Evolutionary conservation across 179 eudicot genomes (phyloP).

Genomic region (Beta macrorhiza): DNA sequence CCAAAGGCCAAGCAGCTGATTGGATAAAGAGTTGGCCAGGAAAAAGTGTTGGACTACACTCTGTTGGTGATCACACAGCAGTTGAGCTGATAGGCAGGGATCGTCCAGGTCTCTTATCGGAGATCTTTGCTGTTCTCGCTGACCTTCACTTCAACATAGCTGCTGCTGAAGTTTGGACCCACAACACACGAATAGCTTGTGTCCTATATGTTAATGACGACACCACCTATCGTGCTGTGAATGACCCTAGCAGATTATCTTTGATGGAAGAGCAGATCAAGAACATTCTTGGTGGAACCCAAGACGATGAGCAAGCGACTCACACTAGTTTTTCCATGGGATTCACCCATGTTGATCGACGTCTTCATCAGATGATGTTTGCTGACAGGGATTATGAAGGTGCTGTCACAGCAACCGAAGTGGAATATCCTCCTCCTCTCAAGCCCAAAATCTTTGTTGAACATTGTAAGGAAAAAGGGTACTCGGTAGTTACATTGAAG

Average conservation of each 20-base stretch:
- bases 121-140: conserved; percentile 61
- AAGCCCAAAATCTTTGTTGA: conserved; percentile 51
- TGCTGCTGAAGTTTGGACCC: conserved; percentile 78
- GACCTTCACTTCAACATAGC: conserved; percentile 59
- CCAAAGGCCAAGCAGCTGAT: conserved; percentile 60
- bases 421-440: conserved; percentile 30
- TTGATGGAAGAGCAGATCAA: conserved; percentile 63
- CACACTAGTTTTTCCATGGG: conserved; percentile 51
- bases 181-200: conserved; percentile 60
- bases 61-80: conserved; percentile 58
- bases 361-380: conserved; percentile 67
- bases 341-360: conserved; percentile 57
- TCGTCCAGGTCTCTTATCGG: conserved; percentile 72
- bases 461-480: conserved; percentile 61
- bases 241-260: conserved; percentile 51
- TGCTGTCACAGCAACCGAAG: conserved; percentile 25
- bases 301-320: conserved; percentile 45
- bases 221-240: conserved; percentile 42
- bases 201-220: conserved; percentile 60
- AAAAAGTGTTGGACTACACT: conserved; percentile 57
- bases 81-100: conserved; percentile 64
- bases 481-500: conserved; percentile 54
- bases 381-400: conserved; percentile 64
- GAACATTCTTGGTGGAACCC: conserved; percentile 47
- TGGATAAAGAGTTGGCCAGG: conserved; percentile 47